Percentiles rank a stretch among this genome's conserved stretches.
Evolutionary conservation across 352 stramenopile genomes (phyloP).

Genomic region (Phytopythium ostracodes): DNA sequence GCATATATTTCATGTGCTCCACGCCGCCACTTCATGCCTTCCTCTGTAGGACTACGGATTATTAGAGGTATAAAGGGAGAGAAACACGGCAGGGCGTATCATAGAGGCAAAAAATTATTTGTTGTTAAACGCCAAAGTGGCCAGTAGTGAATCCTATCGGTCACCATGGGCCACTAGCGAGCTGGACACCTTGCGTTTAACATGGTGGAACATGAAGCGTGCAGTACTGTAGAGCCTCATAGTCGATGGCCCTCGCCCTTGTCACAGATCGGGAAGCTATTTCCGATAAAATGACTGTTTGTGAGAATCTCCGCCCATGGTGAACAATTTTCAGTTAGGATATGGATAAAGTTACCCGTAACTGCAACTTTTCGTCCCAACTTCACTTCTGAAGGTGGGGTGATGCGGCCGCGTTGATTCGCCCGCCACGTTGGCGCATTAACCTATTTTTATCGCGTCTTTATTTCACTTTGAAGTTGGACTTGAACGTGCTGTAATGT

Average conservation of each 20-base stretch:
- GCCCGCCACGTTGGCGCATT: not conserved
- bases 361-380: not conserved
- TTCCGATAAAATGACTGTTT: too few species aligned
- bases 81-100: not conserved
- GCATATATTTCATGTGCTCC: not conserved
- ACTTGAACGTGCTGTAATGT: too few species aligned
- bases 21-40: not conserved
- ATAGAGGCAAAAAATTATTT: too few species aligned
- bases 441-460: not conserved
- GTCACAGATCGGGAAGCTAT: too few species aligned
- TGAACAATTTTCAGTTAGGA: not conserved
- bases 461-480: not conserved
- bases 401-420: not conserved
- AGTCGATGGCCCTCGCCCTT: too few species aligned
- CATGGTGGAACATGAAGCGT: not conserved
- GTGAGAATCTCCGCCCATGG: not conserved
- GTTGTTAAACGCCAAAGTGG: not conserved
- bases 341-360: not conserved
- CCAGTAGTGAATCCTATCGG: not conserved
- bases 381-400: conserved; percentile 1
- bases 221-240: not conserved
- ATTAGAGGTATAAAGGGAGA: not conserved
- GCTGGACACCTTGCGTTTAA: not conserved
- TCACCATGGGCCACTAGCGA: not conserved
- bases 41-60: too few species aligned